Evolutionary conservation across 2,329 filamentous ascomycete genomes (phyloP).

Genomic region (Coniochaeta sp.): DNA sequence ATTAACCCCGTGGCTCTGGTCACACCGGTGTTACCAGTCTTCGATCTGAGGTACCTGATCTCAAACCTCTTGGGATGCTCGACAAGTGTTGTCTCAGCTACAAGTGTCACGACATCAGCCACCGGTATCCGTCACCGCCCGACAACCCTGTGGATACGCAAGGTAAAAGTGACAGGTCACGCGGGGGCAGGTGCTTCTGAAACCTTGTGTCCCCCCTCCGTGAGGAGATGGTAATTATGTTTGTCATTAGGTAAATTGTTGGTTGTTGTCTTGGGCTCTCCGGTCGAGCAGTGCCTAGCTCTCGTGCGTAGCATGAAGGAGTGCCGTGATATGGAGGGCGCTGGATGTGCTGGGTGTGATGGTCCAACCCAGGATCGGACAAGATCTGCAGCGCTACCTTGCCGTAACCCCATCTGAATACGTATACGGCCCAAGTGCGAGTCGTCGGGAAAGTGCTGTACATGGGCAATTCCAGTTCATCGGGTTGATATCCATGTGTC

Average conservation of each 20-base stretch:
- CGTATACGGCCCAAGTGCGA: background rate
- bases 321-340: background rate
- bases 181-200: background rate
- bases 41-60: slow-evolving; percentile 17
- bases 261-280: background rate
- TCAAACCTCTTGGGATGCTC: slow-evolving; percentile 8
- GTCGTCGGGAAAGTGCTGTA: background rate
- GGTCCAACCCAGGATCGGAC: background rate
- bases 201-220: background rate
- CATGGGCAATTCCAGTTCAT: background rate
- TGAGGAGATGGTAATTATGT: background rate
- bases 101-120: background rate
- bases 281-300: background rate
- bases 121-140: background rate
- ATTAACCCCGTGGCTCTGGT: background rate
- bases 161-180: background rate
- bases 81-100: background rate
- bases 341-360: background rate
- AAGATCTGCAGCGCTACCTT: background rate
- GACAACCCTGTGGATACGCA: background rate
- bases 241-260: background rate
- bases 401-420: background rate
- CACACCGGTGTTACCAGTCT: slow-evolving; percentile 3
- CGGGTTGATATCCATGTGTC: background rate
- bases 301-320: background rate